phyloP scores from a whole-genome alignment of 805 yeast species.

The Debaryomyces hansenii region DNA sequence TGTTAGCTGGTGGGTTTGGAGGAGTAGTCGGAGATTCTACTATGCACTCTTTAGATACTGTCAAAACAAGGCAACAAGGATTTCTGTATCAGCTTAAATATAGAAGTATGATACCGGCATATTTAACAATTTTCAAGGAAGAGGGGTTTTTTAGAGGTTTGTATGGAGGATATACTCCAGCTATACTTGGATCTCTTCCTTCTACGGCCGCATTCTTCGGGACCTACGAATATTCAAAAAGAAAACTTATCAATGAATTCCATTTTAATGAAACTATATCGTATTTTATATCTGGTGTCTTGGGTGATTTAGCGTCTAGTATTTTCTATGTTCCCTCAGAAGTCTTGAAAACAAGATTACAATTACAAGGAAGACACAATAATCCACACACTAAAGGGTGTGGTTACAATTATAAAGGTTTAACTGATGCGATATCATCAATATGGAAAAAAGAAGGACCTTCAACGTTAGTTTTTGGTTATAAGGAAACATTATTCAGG shows the following conservation, averaged over 20 bases:
- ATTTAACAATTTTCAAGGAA: slow-evolving; percentile 67
- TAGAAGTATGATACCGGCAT: slow-evolving; percentile 73
- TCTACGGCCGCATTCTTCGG: slow-evolving; percentile 93
- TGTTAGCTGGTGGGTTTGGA: slow-evolving; percentile 92
- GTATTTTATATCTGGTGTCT: slow-evolving; percentile 80
- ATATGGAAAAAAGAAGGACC: slow-evolving; percentile 72
- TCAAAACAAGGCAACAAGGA: slow-evolving; percentile 97
- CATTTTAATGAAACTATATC: slow-evolving; percentile 75
- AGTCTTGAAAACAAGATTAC: slow-evolving; percentile 89
- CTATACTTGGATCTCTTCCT: slow-evolving; percentile 89
- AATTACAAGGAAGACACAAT: slow-evolving; percentile 85
- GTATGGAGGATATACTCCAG: slow-evolving; percentile 91
- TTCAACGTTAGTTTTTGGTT: slow-evolving; percentile 80
- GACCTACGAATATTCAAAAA: slow-evolving; percentile 80
- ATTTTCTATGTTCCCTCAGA: slow-evolving; percentile 93
- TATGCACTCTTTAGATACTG: slow-evolving; percentile 97
- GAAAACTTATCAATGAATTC: slow-evolving; percentile 62
- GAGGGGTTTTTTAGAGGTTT: slow-evolving; percentile 86
- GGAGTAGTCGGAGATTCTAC: slow-evolving; percentile 89
- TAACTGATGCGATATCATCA: slow-evolving; percentile 66
- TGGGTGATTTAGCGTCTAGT: slow-evolving; percentile 92
- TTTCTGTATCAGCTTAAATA: slow-evolving; percentile 70
- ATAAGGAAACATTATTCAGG: slow-evolving; percentile 88
- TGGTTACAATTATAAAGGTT: slow-evolving; percentile 84
- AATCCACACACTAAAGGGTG: slow-evolving; percentile 68